A percentile compares a stretch with the other conserved stretches of the same genome.
These are phyloP conservation scores for Geotrichum australiense DNA, from an alignment of 1,139 yeast genomes.

Conservation along the genomic window DNA sequence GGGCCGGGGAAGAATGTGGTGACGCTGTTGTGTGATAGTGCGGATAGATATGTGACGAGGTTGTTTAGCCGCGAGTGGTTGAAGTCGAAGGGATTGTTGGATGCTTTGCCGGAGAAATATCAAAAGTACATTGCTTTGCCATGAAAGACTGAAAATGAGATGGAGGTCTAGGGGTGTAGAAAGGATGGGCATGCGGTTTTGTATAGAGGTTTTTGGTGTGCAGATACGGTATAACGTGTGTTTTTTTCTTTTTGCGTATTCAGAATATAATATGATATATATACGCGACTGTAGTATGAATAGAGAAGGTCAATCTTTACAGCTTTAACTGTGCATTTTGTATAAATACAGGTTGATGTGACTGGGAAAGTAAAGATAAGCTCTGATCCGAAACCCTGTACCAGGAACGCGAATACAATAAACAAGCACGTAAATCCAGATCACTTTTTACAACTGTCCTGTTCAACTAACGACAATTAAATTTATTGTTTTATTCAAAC, in stretches of 20 bases:
- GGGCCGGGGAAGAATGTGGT: slow-evolving; percentile 82
- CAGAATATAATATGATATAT: background rate
- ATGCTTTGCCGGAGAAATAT: slow-evolving; percentile 61
- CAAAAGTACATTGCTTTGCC: slow-evolving; percentile 52
- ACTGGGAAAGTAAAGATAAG: too few species aligned
- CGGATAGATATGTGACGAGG: slow-evolving; percentile 79
- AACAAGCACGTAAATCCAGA: too few species aligned
- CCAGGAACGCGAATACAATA: too few species aligned
- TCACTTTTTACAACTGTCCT: too few species aligned
- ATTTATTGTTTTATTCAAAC: too few species aligned
- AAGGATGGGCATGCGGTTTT: too few species aligned
- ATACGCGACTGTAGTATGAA: background rate
- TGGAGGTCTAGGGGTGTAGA: too few species aligned
- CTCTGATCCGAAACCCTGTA: too few species aligned
- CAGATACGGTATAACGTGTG: background rate
- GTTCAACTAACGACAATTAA: too few species aligned
- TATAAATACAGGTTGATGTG: background rate
- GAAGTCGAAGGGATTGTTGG: slow-evolving; percentile 58
- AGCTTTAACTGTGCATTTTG: background rate
- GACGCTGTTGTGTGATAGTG: slow-evolving; percentile 79
- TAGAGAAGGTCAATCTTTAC: background rate
- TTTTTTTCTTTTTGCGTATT: background rate
- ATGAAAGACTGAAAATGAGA: too few species aligned
- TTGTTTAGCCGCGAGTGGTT: slow-evolving; percentile 75
- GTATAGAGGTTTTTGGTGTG: too few species aligned